Evolutionary conservation across 176 grass and related monocot species (phyloP), one percentile per base, ranked within the genome.

Genomic region (Thinopyrum elongatum): DNA sequence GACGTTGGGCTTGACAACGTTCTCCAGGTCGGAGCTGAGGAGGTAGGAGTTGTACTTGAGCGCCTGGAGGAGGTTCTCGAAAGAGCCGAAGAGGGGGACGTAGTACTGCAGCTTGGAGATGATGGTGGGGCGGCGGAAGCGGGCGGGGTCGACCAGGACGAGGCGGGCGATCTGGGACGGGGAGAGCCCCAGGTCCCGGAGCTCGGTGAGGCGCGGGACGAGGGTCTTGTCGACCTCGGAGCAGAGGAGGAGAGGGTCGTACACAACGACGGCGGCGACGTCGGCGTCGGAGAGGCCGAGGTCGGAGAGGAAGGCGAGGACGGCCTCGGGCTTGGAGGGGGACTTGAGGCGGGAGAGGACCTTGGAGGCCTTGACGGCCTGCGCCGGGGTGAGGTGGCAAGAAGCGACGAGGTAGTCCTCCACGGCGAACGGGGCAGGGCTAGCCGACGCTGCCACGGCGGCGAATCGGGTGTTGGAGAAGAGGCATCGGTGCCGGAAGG

Each of bases 181-280:
- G 19, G 92, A 89, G 42, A 94, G 87, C 22, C 92, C 92, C 25
- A 89, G 70, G 19, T 74, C 75, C 15, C 46, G 81, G 38, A 90
- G 68, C 57, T 83, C 83, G 16, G 36, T 14, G 65, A 95, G 61
- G 35, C 86, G 88, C 30, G 90, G 93, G 38, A 6, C 66, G 0
- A 95, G 85, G 25, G 93, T 92, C 46, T 84, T 86, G 65, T 95
- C 79, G 25, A 92, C 87, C 86, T 85, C 90, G 36, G 87, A 70
- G 87, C 85, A 83, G 76, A 95, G 79, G 55, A 88, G 57, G 61
- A 41, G 34, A n/a, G 93, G 88, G 69, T 85, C 84, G 44, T 83
- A 80, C 16, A 80, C 57, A 63, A 92, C 51, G n/a, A 85, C 41
- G 23, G 65, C 83, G 13, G 76, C 78, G 85, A 93, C 69, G 82